These are phyloP conservation scores for Tolypocladium guangdongense DNA, from an alignment of 2,329 filamentous ascomycete genomes.

Conservation along the genomic window DNA sequence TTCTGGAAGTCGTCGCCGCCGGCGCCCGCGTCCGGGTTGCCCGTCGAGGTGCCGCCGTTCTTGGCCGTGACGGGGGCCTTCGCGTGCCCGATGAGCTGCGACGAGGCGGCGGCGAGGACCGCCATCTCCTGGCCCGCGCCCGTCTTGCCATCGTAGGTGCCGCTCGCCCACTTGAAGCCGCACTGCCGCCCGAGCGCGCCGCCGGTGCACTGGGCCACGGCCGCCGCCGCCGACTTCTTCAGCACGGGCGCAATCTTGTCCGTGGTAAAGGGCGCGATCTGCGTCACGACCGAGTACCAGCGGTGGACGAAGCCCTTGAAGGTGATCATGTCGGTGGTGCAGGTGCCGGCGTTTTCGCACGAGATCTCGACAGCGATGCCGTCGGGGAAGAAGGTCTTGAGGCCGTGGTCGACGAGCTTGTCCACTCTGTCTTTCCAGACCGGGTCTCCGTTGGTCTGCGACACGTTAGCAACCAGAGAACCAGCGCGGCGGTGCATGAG, in stretches of 20 bases:
- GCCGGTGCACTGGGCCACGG: constrained; percentile 43
- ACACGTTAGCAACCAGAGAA: constrained; percentile 1
- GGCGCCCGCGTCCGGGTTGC: constrained; percentile 31
- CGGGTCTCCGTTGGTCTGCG: constrained; percentile 32
- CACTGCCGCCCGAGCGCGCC: constrained; percentile 37
- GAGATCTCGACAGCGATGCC: constrained; percentile 49
- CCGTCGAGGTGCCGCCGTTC: constrained; percentile 40
- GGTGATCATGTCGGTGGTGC: constrained; percentile 51
- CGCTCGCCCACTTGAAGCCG: constrained; percentile 42
- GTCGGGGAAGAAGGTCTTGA: constrained; percentile 40
- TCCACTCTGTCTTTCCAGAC: constrained; percentile 42
- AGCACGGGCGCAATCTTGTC: constrained; percentile 40
- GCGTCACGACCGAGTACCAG: constrained; percentile 42
- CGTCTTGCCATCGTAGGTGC: constrained; percentile 39
- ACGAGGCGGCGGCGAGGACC: constrained; percentile 43
- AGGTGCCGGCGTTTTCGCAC: constrained; percentile 44
- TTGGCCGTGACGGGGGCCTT: constrained; percentile 31
- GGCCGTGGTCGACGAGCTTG: constrained; percentile 23
- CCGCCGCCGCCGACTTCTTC: constrained; percentile 39
- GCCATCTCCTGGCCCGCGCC: constrained; percentile 52
- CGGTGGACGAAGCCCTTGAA: constrained; percentile 52
- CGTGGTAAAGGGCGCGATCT: constrained; percentile 43
- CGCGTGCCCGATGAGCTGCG: constrained; percentile 33
- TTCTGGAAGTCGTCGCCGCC: constrained; percentile 23
- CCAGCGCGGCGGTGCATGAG: no score